Percentiles rank a stretch among this genome's conserved stretches.
These are phyloP conservation scores for Malus hybrid DNA, from an alignment of 331 rosid species.

Conservation along the genomic window DNA sequence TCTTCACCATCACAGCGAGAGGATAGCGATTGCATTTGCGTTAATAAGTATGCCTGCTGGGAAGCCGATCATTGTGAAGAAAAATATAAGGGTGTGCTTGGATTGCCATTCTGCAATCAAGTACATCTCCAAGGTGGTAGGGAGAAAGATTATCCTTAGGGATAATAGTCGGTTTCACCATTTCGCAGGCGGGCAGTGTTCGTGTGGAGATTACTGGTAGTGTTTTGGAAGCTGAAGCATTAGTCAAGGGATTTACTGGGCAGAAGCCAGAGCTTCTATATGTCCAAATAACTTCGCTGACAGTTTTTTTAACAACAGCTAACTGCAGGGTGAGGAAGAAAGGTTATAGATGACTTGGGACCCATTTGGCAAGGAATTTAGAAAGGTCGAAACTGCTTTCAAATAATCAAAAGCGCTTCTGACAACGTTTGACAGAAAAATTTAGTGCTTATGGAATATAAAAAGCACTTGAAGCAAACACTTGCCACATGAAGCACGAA, in stretches of 20 bases:
- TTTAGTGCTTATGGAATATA: background rate
- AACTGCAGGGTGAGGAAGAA: background rate
- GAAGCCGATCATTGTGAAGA: conserved; percentile 30
- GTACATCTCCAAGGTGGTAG: conserved; percentile 22
- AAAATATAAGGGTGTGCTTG: conserved; percentile 22
- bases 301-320: no score
- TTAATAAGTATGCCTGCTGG: conserved; percentile 5
- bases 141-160: conserved; percentile 24
- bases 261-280: background rate
- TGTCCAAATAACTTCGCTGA: no score
- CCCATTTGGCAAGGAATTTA: background rate
- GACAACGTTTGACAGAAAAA: no score
- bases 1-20: conserved; percentile 25
- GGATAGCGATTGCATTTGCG: conserved; percentile 31
- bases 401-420: background rate
- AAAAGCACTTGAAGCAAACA: background rate
- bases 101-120: conserved; percentile 33
- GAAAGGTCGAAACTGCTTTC: background rate
- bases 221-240: background rate
- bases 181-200: conserved; percentile 22
- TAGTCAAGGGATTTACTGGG: background rate
- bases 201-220: conserved; percentile 28
- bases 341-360: background rate
- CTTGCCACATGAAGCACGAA: background rate
- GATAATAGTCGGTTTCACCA: conserved; percentile 28